Evolutionary conservation across 495 filamentous ascomycete species (phyloP).

Genomic region (Xanthoparmelia taractica): DNA sequence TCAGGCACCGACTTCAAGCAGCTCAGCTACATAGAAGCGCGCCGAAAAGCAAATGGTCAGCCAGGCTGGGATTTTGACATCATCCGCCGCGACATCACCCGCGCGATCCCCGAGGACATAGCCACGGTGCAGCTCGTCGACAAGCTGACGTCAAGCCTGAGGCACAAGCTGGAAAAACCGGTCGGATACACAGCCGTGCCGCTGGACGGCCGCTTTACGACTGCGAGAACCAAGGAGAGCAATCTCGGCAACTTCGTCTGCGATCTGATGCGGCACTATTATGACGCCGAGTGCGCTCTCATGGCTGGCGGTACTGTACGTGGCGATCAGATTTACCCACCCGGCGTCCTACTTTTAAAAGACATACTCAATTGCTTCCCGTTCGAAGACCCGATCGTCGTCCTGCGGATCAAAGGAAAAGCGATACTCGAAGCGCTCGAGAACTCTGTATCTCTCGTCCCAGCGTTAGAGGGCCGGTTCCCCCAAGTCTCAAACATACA

Average conservation of each 20-base stretch:
- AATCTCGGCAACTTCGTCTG: constrained; percentile 87
- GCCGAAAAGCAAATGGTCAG: constrained; percentile 38
- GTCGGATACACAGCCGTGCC: constrained; percentile 73
- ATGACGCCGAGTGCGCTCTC: constrained; percentile 67
- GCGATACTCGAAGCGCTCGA: constrained; percentile 69
- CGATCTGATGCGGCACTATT: constrained; percentile 81
- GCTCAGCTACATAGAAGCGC: constrained; percentile 73
- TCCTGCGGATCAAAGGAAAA: constrained; percentile 58
- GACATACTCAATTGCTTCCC: constrained; percentile 80
- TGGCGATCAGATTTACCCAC: constrained; percentile 81
- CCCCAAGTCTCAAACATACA: constrained; percentile 76
- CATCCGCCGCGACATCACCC: constrained; percentile 60
- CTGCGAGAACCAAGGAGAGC: constrained; percentile 65
- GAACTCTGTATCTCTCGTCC: constrained; percentile 70
- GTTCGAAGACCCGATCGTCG: constrained; percentile 84
- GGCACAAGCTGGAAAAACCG: constrained; percentile 69
- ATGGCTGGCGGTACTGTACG: constrained; percentile 87
- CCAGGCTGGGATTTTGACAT: constrained; percentile 71
- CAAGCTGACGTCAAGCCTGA: constrained; percentile 60
- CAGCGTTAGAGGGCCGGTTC: constrained; percentile 67
- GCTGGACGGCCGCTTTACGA: constrained; percentile 78
- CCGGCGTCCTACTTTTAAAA: constrained; percentile 64
- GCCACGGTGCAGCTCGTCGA: constrained; percentile 51
- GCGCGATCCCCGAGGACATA: constrained; percentile 54
- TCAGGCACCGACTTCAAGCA: constrained; percentile 89